These are phyloP conservation scores for Waltiozyma sp. DNA, from an alignment of 1,139 yeast genomes.

Conservation along the genomic window DNA sequence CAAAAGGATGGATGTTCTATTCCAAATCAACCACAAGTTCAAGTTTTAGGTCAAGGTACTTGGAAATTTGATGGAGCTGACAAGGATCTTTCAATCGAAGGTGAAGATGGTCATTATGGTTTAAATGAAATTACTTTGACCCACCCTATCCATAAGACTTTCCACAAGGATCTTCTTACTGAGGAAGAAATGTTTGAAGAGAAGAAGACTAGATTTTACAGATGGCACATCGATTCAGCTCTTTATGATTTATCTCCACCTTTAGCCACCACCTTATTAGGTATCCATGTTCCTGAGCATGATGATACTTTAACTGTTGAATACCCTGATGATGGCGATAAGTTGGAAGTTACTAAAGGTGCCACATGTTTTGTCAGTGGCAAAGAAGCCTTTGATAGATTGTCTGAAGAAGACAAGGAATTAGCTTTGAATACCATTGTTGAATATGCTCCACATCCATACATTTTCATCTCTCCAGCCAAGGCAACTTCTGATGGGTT, in stretches of 20 bases:
- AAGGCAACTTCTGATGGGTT: slow-evolving; percentile 76
- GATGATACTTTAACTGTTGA: slow-evolving; percentile 34
- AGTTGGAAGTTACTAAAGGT: slow-evolving; percentile 61
- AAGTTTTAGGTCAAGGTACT: slow-evolving; percentile 74
- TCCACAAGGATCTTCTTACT: slow-evolving; percentile 61
- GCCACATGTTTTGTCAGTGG: slow-evolving; percentile 86
- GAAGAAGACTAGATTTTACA: slow-evolving; percentile 67
- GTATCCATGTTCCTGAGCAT: slow-evolving; percentile 61
- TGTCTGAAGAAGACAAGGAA: slow-evolving; percentile 59
- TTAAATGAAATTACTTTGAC: slow-evolving; percentile 57
- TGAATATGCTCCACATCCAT: slow-evolving; percentile 86
- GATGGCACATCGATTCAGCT: slow-evolving; percentile 93
- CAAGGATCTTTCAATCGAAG: background rate
- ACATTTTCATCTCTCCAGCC: slow-evolving; percentile 72
- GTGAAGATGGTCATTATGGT: slow-evolving; percentile 48
- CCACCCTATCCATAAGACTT: slow-evolving; percentile 74
- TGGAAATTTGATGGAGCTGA: slow-evolving; percentile 27
- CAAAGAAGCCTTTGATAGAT: slow-evolving; percentile 54
- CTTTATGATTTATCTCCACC: slow-evolving; percentile 80
- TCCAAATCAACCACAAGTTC: slow-evolving; percentile 78
- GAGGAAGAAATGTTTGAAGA: slow-evolving; percentile 42
- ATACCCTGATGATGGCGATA: slow-evolving; percentile 59
- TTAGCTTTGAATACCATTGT: slow-evolving; percentile 67
- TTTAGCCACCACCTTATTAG: slow-evolving; percentile 69
- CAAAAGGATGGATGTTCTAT: slow-evolving; percentile 73